A percentile compares a stretch with the other conserved stretches of the same genome.
Evolutionary conservation across 805 yeast genomes (phyloP).

Genomic region (Kuraishia capsulata): DNA sequence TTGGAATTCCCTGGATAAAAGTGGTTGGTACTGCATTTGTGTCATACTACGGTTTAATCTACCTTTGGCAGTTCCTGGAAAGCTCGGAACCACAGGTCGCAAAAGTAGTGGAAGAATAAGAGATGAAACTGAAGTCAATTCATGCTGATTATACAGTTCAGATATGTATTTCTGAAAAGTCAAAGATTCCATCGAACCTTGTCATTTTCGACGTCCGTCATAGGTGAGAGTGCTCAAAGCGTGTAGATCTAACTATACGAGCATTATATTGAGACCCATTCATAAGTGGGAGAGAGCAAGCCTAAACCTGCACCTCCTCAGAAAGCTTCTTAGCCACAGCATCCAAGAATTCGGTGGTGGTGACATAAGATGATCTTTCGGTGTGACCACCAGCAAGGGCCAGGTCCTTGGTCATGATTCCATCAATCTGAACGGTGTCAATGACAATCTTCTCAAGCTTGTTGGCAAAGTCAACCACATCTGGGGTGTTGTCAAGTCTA

Average conservation of each 20-base stretch:
- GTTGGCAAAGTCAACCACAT: conserved; percentile 73
- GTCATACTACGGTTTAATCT: conserved; percentile 36
- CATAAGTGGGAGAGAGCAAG: too few species aligned
- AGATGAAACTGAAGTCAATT: background rate
- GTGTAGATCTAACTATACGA: too few species aligned
- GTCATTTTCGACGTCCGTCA: too few species aligned
- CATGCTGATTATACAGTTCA: background rate
- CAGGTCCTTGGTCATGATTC: conserved; percentile 92
- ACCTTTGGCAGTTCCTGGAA: conserved; percentile 34
- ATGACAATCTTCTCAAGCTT: conserved; percentile 74
- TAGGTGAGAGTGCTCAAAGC: too few species aligned
- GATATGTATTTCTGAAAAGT: background rate
- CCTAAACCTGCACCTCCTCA: conserved; percentile 10
- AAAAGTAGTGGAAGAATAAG: too few species aligned
- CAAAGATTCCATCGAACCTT: too few species aligned
- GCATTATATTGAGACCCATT: too few species aligned
- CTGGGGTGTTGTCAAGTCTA: conserved; percentile 77
- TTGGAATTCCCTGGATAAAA: conserved; percentile 36
- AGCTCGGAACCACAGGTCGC: background rate
- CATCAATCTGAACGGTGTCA: conserved; percentile 76
- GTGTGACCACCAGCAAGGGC: conserved; percentile 87
- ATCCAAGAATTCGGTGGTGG: conserved; percentile 86
- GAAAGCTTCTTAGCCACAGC: conserved; percentile 65
- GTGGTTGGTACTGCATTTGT: conserved; percentile 33
- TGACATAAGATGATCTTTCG: conserved; percentile 71